Percentiles rank a stretch among this genome's conserved stretches.
phyloP scores from a whole-genome alignment of 306 rosid species.

The Glycine tomentella region DNA sequence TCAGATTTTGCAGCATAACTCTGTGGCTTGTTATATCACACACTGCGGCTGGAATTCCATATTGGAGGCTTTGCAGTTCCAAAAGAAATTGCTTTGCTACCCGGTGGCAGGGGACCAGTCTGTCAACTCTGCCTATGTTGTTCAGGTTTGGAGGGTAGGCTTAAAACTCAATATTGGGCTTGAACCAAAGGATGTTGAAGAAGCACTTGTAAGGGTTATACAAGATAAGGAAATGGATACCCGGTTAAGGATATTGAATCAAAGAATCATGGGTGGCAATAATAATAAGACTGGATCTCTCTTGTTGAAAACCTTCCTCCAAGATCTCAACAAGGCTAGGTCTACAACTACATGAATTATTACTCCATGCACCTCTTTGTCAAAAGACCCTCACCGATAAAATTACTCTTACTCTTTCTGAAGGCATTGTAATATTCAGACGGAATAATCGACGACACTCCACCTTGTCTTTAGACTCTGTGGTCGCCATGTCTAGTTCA shows the following conservation, averaged over 20 bases:
- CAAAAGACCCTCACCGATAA: too few species aligned
- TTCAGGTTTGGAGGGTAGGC: slow-evolving; percentile 77
- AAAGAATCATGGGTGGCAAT: slow-evolving; percentile 51
- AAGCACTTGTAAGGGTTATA: slow-evolving; percentile 64
- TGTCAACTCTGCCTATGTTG: slow-evolving; percentile 70
- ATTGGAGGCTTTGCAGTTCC: slow-evolving; percentile 76
- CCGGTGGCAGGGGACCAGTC: slow-evolving; percentile 93
- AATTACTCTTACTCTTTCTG: too few species aligned
- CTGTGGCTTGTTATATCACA: slow-evolving; percentile 76
- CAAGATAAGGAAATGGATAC: slow-evolving; percentile 64
- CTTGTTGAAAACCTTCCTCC: slow-evolving; percentile 53
- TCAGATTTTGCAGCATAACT: slow-evolving; percentile 61
- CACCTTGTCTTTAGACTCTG: too few species aligned
- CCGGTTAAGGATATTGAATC: slow-evolving; percentile 50
- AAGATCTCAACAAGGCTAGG: slow-evolving; percentile 39
- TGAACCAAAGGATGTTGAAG: slow-evolving; percentile 65
- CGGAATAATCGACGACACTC: too few species aligned
- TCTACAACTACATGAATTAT: too few species aligned
- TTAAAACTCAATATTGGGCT: slow-evolving; percentile 57
- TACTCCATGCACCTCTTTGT: too few species aligned
- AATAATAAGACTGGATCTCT: slow-evolving; percentile 26
- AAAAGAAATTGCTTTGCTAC: slow-evolving; percentile 69
- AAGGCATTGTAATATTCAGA: too few species aligned
- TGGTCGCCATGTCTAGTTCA: background rate
- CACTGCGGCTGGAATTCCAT: slow-evolving; percentile 99